Evolutionary conservation across 768 basidiomycete species (phyloP), one percentile per base, ranked within the genome.

Genomic region (Thelephora ganbajun): DNA sequence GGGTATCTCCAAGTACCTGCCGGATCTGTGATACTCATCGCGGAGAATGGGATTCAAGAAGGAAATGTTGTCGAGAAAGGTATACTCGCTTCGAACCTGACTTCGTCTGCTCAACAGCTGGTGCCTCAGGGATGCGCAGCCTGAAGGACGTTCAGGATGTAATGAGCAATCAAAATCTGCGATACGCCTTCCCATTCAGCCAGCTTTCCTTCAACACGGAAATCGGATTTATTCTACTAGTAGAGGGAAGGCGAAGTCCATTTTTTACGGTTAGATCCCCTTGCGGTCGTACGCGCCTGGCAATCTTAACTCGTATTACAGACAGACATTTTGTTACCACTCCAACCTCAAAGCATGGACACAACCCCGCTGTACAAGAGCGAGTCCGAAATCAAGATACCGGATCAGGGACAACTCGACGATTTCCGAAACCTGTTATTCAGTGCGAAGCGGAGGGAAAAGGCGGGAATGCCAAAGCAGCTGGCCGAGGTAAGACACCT

Each of bases 141-240:
- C 63, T 90, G 33, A 71, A 65, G 35, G 70, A 78, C 1, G 59
- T 79, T 14, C 84, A 87, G 55, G 72, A 79, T 44, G 69, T 73
- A 50, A 77, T 89, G 58, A 66, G 65, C 41, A 61, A 65, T 6
- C 87, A 91, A 55, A 79, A 74, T 0, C 62, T 89, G 23, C 72
- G 78, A 19, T 91, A 90, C 57, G 60, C 70, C 33, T 91, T 88
- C 57, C 88, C 87, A 1, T 90, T 76, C 61, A 83, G 78, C 57
- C 69, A 59, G 49, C 89, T 82, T 59, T 61, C 70, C 6, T 89
- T 91, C 55, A 69, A 77, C 16, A 87, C 84, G 0, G 84, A 88
- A 54, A 62, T 84, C n/a, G 69, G 63, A n/a, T 75, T 80, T 50
- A 52, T 90, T 16, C 62, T 83, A 0, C 61, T 82, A 9, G 69